Evolutionary conservation across 805 yeast species (phyloP).

Genomic region (Wickerhamomyces canadensis): DNA sequence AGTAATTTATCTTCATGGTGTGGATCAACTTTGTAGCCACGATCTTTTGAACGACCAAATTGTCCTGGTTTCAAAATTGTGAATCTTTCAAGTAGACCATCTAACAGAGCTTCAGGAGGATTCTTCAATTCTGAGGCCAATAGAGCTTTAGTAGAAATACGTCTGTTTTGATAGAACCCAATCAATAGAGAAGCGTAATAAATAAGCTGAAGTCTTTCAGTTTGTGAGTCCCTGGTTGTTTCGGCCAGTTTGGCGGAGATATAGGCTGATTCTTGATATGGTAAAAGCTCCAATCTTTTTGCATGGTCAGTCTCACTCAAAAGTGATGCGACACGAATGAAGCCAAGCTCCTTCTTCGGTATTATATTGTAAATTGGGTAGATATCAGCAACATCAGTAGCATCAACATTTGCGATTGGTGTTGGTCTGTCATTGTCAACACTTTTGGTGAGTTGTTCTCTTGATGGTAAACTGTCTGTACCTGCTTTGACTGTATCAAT

Average conservation of each 20-base stretch:
- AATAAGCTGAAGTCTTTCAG: conserved; percentile 59
- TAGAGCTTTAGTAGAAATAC: conserved; percentile 52
- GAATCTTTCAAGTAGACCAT: conserved; percentile 67
- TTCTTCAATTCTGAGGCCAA: conserved; percentile 56
- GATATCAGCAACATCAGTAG: conserved; percentile 78
- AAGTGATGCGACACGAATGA: conserved; percentile 59
- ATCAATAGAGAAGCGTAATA: conserved; percentile 75
- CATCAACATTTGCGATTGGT: conserved; percentile 69
- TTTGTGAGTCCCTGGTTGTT: conserved; percentile 38
- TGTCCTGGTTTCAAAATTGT: conserved; percentile 59
- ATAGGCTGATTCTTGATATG: conserved; percentile 54
- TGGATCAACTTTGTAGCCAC: conserved; percentile 80
- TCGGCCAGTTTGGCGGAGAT: conserved; percentile 39
- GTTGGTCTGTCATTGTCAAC: conserved; percentile 74
- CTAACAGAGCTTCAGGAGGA: conserved; percentile 70
- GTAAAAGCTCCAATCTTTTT: conserved; percentile 52
- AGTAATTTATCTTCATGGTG: conserved; percentile 80
- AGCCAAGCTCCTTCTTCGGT: conserved; percentile 56
- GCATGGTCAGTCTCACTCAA: conserved; percentile 48
- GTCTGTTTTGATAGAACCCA: conserved; percentile 73
- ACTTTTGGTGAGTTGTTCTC: conserved; percentile 50
- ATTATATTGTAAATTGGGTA: conserved; percentile 72
- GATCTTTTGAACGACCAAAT: conserved; percentile 70
- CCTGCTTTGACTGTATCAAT: conserved; percentile 70
- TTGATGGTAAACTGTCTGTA: conserved; percentile 70